phyloP scores from a whole-genome alignment of 108 stramenopile species.

The Nannochloropsis oceanica region DNA sequence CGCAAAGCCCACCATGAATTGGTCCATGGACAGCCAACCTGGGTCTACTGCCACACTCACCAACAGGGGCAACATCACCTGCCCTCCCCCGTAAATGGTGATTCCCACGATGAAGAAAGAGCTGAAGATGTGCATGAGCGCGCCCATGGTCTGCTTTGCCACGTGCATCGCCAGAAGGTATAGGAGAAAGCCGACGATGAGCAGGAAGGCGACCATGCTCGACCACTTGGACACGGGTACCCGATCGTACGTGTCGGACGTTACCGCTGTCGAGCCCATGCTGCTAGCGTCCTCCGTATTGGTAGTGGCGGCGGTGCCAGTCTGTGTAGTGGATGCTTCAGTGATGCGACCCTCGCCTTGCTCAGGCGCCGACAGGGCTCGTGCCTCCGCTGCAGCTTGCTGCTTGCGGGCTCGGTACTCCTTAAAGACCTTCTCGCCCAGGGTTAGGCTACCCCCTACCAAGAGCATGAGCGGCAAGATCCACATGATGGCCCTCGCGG shows the following conservation, averaged over 20 bases:
- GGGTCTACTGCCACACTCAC: constrained; percentile 74
- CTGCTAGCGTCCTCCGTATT: constrained; percentile 29
- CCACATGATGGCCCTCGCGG: constrained; percentile 46
- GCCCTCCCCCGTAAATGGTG: constrained; percentile 82
- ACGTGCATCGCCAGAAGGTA: constrained; percentile 41
- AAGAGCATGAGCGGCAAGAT: constrained; percentile 59
- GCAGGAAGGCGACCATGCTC: constrained; percentile 46
- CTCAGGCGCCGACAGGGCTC: not conserved
- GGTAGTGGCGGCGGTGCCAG: not conserved
- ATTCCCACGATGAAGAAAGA: constrained; percentile 67
- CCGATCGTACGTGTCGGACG: constrained; percentile 46
- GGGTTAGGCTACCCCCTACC: constrained; percentile 50
- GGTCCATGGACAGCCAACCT: constrained; percentile 59
- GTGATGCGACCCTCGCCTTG: not conserved
- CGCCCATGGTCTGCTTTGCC: not conserved
- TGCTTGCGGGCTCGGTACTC: not conserved
- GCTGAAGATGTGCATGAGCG: constrained; percentile 68
- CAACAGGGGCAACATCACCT: constrained; percentile 72
- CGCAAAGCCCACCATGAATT: constrained; percentile 55
- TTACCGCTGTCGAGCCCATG: constrained; percentile 47
- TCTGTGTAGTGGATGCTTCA: not conserved
- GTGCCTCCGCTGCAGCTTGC: not conserved
- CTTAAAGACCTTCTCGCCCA: constrained; percentile 29
- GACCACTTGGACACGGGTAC: constrained; percentile 58
- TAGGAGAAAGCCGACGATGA: constrained; percentile 48